Conservation (phyloP, 805 yeast genomes). For the Schwanniomyces pseudopolymorphus region DNA sequence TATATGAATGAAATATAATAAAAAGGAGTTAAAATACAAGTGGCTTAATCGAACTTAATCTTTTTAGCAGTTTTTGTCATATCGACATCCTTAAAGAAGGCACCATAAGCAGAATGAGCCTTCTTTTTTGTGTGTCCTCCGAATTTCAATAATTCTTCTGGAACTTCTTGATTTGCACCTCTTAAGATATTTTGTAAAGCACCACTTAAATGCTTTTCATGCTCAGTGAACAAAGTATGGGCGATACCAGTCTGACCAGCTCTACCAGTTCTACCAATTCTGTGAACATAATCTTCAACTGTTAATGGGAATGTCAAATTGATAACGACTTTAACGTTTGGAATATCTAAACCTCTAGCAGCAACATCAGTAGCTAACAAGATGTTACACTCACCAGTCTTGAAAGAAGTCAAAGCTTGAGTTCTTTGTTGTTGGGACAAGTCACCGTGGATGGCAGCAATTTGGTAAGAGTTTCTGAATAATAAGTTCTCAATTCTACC, state of each 20-base stretch:
- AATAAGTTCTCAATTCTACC: slow-evolving; percentile 80
- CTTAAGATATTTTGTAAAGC: slow-evolving; percentile 88
- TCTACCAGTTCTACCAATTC: slow-evolving; percentile 97
- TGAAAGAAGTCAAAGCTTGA: slow-evolving; percentile 80
- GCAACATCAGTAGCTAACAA: slow-evolving; percentile 98
- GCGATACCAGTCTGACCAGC: slow-evolving; percentile 96
- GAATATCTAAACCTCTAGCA: slow-evolving; percentile 96
- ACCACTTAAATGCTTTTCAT: slow-evolving; percentile 94
- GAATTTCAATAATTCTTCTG: slow-evolving; percentile 89
- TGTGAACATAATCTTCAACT: slow-evolving; percentile 93
- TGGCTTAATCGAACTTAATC: slow-evolving; percentile 66
- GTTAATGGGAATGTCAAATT: slow-evolving; percentile 95
- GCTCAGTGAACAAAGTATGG: slow-evolving; percentile 93
- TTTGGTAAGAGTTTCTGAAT: slow-evolving; percentile 68
- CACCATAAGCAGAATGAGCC: slow-evolving; percentile 97
- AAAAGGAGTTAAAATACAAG: slow-evolving; percentile 1
- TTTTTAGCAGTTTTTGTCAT: slow-evolving; percentile 82
- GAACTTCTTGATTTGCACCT: slow-evolving; percentile 94
- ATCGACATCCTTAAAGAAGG: slow-evolving; percentile 92
- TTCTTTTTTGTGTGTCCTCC: slow-evolving; percentile 98
- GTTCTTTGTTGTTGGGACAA: slow-evolving; percentile 90
- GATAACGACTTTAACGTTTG: slow-evolving; percentile 93
- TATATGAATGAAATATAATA: slow-evolving; percentile 2
- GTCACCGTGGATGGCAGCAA: slow-evolving; percentile 97
- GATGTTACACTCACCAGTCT: slow-evolving; percentile 70